These are phyloP conservation scores for Shiraia sp. DNA, from an alignment of 2,329 filamentous ascomycete species.

Conservation along the genomic window DNA sequence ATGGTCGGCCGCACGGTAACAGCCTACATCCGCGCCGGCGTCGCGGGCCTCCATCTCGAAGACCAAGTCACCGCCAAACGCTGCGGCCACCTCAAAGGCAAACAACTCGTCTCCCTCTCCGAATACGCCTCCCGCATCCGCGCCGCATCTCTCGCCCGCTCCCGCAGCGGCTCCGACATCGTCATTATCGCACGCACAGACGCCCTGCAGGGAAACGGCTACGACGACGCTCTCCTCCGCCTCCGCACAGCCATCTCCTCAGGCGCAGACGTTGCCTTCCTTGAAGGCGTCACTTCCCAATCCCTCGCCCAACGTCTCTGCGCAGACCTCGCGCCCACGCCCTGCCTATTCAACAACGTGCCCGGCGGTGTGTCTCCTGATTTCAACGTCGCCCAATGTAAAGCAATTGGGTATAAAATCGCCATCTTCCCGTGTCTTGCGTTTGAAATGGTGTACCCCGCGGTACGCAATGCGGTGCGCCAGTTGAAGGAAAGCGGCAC, in stretches of 20 bases:
- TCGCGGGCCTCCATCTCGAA: constrained; percentile 65
- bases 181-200: constrained; percentile 69
- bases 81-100: constrained; percentile 66
- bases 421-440: constrained; percentile 58
- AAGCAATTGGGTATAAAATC: constrained; percentile 60
- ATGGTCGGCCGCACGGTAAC: constrained; percentile 58
- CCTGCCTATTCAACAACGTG: constrained; percentile 62
- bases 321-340: constrained; percentile 54
- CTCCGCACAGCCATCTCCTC: constrained; percentile 56
- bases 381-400: constrained; percentile 57
- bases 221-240: constrained; percentile 58
- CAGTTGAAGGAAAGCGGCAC: constrained; percentile 32
- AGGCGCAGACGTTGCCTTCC: constrained; percentile 64
- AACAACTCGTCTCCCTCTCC: constrained; percentile 59
- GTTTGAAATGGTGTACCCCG: constrained; percentile 39
- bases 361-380: constrained; percentile 60
- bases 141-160: constrained; percentile 57
- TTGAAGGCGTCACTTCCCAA: constrained; percentile 60
- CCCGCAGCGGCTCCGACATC: constrained; percentile 58
- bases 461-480: constrained; percentile 32
- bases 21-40: constrained; percentile 58
- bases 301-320: constrained; percentile 56
- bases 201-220: constrained; percentile 61
- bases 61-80: constrained; percentile 68
- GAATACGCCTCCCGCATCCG: constrained; percentile 61